Evolutionary conservation across 306 rosid species (phyloP).

Genomic region (Corylus heterophylla): DNA sequence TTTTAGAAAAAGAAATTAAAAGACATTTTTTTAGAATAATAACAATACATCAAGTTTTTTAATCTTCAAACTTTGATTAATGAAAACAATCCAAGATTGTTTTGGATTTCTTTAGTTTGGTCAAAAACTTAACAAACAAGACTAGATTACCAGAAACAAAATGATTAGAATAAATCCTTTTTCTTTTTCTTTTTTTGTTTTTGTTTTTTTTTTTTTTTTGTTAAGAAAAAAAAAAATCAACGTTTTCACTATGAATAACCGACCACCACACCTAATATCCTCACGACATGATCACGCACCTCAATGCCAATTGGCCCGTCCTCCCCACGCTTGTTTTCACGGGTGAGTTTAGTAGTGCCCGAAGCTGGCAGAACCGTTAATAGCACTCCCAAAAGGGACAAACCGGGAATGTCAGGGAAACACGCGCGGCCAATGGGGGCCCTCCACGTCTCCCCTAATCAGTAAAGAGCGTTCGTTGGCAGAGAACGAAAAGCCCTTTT

Average conservation of each 20-base stretch:
- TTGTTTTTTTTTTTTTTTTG: too few relatives aligned
- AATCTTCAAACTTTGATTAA: background rate
- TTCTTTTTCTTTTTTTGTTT: too few relatives aligned
- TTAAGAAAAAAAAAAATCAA: background rate
- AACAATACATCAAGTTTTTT: too few relatives aligned
- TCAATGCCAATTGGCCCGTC: slow-evolving; percentile 22
- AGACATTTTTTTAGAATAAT: too few relatives aligned
- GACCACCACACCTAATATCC: slow-evolving; percentile 19
- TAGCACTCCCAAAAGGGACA: slow-evolving; percentile 28
- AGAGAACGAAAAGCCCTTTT: slow-evolving; percentile 33
- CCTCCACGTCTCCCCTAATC: slow-evolving; percentile 53
- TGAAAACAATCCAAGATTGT: background rate
- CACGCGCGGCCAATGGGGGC: slow-evolving; percentile 26
- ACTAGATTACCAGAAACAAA: background rate
- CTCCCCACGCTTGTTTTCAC: background rate
- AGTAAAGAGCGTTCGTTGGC: slow-evolving; percentile 51
- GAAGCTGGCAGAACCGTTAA: slow-evolving; percentile 34
- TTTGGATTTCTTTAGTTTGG: background rate
- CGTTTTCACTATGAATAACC: slow-evolving; percentile 3
- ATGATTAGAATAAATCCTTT: background rate
- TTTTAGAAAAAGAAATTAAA: too few relatives aligned
- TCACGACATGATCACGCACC: background rate
- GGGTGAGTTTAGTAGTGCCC: background rate
- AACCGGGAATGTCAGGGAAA: slow-evolving; percentile 29
- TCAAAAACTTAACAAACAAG: background rate